Conservation (phyloP, 257 asterid species). For the Sherardia arvensis region DNA sequence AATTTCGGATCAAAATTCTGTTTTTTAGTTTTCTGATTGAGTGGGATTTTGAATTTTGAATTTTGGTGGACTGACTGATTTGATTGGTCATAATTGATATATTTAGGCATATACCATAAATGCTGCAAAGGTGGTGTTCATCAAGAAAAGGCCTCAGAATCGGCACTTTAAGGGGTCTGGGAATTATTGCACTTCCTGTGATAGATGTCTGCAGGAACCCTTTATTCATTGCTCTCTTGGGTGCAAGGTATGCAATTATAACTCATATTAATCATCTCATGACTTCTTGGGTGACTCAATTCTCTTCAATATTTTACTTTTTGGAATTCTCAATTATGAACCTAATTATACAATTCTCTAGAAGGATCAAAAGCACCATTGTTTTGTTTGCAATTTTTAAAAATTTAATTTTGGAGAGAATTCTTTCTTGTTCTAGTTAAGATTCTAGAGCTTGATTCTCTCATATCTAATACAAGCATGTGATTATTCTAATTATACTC, state of each 20-base stretch:
- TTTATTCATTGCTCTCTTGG: conserved; percentile 89
- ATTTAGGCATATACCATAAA: conserved; percentile 82
- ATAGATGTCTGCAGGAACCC: conserved; percentile 84
- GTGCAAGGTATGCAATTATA: conserved; percentile 55
- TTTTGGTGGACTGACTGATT: neutral
- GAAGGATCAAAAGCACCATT: neutral
- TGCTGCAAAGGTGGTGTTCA: conserved; percentile 74
- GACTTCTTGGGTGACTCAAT: neutral
- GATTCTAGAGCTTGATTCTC: neutral
- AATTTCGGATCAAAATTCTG: neutral
- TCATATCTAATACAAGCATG: too few relatives aligned
- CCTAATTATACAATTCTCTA: neutral
- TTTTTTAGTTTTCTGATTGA: neutral
- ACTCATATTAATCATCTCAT: neutral
- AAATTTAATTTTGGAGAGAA: neutral
- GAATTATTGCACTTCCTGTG: conserved; percentile 90
- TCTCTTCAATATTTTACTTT: neutral
- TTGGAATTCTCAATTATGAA: neutral
- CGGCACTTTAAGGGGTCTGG: conserved; percentile 92
- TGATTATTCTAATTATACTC: neutral
- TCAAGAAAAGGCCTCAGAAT: conserved; percentile 91
- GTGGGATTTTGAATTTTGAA: neutral
- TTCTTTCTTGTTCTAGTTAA: neutral
- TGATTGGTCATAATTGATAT: neutral
- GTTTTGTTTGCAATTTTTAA: neutral